These are phyloP conservation scores for Thymus mandschuricus DNA, from an alignment of 257 asterid genomes.

Conservation along the genomic window DNA sequence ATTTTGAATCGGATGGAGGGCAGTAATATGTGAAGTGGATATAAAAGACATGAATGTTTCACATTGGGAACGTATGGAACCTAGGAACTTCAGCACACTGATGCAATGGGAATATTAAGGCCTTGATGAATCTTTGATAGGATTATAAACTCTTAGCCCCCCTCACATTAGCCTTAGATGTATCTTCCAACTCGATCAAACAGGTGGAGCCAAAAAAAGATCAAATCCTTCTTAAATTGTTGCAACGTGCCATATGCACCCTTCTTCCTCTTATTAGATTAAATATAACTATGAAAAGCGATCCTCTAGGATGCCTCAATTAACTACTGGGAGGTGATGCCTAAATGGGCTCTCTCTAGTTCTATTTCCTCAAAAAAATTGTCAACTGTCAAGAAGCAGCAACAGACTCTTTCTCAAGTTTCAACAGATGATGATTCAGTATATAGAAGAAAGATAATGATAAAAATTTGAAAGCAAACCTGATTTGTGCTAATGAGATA, in stretches of 20 bases:
- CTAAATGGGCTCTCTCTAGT: not conserved
- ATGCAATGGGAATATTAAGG: not conserved
- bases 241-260: not conserved
- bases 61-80: not conserved
- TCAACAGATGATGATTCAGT: constrained; percentile 4
- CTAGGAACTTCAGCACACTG: not conserved
- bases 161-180: not conserved
- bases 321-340: not conserved
- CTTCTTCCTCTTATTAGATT: not conserved
- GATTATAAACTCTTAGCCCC: not conserved
- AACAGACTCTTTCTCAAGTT: constrained; percentile 12
- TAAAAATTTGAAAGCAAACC: constrained; percentile 55
- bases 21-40: not conserved
- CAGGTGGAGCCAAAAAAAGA: constrained; percentile 9
- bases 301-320: not conserved
- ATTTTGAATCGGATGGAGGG: no score
- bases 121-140: not conserved
- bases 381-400: not conserved
- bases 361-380: not conserved
- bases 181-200: not conserved
- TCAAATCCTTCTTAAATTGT: not conserved
- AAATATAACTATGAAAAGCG: not conserved
- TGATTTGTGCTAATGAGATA: constrained; percentile 92
- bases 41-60: not conserved
- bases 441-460: constrained; percentile 14